Evolutionary conservation across 352 stramenopile genomes (phyloP), one percentile per base, ranked within the genome.

Genomic region (Saprolegnia parasitica): DNA sequence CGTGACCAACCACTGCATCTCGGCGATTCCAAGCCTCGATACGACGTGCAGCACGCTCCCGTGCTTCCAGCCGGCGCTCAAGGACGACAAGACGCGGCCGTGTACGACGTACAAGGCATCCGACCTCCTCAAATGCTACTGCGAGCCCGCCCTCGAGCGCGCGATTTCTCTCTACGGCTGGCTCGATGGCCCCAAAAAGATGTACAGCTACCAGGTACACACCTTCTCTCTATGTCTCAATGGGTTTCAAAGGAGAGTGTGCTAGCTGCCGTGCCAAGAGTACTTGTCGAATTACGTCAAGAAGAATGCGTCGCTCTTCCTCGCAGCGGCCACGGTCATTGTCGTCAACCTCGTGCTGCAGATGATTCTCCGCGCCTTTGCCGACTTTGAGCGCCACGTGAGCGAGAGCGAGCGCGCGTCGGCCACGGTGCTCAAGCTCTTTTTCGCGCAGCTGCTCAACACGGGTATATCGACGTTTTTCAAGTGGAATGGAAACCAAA

Each of bases 391-490:
- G 66, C 70, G 75, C 0, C 88, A 95, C 60, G 83, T 80, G n/a
- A 95, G 85, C 54, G 86, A 95, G 70, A 95, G 86, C 0, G 75
- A 83, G 15, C 91, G 92, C 71, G 81, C 86, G n/a, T 84, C 82
- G 0, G 81, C 82, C 0, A 79, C 93, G 29, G 80, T 82, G 9
- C 45, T 91, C 49, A 96, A 95, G 66, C 87, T 94, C 76, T 92
- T 94, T 32, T 66, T 71, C 16, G 80, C 88, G 3, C 86, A 95
- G 68, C 90, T 96, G 21, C 72, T 96, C n/a, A 96, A 92, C 74
- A 96, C 88, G 0, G 83, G 82, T 70, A n/a, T n/a, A n/a, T n/a
- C n/a, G n/a, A n/a, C n/a, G n/a, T n/a, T n/a, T n/a, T n/a, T n/a
- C n/a, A n/a, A n/a, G n/a, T n/a, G n/a, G n/a, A n/a, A n/a, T n/a